Evolutionary conservation across 73 alveolate genomes (phyloP).

Genomic region (Effrenium voratum): DNA sequence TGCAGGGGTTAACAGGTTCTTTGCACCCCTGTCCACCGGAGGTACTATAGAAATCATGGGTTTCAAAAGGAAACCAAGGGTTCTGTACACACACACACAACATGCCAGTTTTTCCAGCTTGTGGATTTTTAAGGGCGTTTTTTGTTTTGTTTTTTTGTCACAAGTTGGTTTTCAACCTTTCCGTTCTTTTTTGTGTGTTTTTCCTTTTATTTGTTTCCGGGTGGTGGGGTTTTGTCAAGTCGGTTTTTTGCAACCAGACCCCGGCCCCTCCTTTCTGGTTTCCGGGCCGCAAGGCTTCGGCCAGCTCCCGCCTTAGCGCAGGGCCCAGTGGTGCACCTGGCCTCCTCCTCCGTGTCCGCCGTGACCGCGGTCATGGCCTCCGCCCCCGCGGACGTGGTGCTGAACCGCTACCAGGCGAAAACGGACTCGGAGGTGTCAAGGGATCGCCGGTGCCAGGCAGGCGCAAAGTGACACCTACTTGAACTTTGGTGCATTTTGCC

Average conservation of each 20-base stretch:
- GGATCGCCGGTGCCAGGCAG: too few species aligned
- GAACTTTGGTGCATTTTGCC: too few species aligned
- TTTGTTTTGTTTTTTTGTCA: background rate
- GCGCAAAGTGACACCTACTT: too few species aligned
- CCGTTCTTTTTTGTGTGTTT: background rate
- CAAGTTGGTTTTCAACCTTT: background rate
- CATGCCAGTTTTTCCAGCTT: background rate
- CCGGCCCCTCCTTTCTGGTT: too few species aligned
- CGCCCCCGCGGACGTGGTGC: slow-evolving; percentile 58
- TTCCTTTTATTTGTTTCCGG: background rate
- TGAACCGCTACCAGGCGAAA: slow-evolving; percentile 63
- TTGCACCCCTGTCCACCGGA: too few species aligned
- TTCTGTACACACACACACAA: too few species aligned
- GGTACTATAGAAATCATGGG: too few species aligned
- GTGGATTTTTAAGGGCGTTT: background rate
- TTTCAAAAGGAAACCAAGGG: too few species aligned
- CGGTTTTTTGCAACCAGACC: too few species aligned
- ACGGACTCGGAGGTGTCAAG: background rate
- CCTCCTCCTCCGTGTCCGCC: slow-evolving; percentile 67
- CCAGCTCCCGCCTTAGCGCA: background rate
- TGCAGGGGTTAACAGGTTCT: too few species aligned
- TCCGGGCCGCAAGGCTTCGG: too few species aligned
- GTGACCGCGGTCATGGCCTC: slow-evolving; percentile 71
- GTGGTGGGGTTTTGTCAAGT: background rate
- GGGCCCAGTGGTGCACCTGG: slow-evolving; percentile 70